A percentile compares a stretch with the other conserved stretches of the same genome.
phyloP scores from a whole-genome alignment of 2,329 filamentous ascomycete species.

The Ophiocordyceps camponoti-saundersi region DNA sequence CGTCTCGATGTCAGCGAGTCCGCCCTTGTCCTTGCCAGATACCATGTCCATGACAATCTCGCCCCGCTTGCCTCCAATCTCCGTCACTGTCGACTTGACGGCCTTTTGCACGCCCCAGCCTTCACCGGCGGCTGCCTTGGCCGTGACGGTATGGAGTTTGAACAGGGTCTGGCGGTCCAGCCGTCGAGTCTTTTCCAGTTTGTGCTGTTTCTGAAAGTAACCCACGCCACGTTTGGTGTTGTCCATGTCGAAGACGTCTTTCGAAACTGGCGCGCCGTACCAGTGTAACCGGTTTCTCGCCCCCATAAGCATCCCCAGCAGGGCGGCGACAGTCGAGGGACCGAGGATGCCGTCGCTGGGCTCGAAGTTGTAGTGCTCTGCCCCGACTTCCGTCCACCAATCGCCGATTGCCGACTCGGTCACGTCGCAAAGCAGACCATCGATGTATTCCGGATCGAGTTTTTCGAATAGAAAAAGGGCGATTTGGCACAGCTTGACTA shows the following conservation, averaged over 20 bases:
- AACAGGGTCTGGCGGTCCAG: conserved; percentile 74
- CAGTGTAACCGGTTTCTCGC: conserved; percentile 79
- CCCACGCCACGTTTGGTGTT: conserved; percentile 69
- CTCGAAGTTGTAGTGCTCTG: conserved; percentile 82
- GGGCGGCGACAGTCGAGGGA: conserved; percentile 74
- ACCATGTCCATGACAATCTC: conserved; percentile 96
- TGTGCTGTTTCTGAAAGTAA: conserved; percentile 79
- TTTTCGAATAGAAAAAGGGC: conserved; percentile 79
- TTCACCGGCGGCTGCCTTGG: conserved; percentile 77
- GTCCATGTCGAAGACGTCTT: conserved; percentile 81
- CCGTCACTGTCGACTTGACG: conserved; percentile 87
- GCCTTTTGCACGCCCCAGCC: conserved; percentile 86
- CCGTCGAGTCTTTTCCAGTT: conserved; percentile 59
- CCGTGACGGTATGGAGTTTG: conserved; percentile 64
- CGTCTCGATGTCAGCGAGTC: conserved; percentile 85
- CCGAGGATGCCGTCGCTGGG: conserved; percentile 85
- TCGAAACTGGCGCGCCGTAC: conserved; percentile 65
- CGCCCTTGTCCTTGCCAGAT: conserved; percentile 67
- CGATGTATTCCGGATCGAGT: conserved; percentile 73
- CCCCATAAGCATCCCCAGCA: conserved; percentile 78
- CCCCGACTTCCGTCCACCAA: conserved; percentile 92
- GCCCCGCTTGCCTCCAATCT: conserved; percentile 82
- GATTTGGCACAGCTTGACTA: conserved; percentile 82
- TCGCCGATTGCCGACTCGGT: conserved; percentile 81
- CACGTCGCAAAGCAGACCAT: conserved; percentile 82